These are phyloP conservation scores for Beta vulgaris DNA, from an alignment of 148 eudicot genomes.

Conservation along the genomic window DNA sequence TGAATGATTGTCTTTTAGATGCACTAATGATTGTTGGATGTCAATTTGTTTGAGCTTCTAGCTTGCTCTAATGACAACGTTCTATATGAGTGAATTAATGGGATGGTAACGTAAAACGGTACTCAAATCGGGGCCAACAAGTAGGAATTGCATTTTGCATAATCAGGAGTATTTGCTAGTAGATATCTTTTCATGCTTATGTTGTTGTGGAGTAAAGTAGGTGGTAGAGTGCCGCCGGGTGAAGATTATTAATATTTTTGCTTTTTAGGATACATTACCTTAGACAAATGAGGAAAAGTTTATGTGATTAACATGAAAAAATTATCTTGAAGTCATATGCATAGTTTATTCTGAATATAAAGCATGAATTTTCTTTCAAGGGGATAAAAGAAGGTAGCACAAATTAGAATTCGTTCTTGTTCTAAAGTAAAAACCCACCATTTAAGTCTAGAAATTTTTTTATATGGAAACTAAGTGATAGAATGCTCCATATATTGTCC, in stretches of 20 bases:
- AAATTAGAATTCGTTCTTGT: too few species aligned
- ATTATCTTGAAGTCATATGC: too few species aligned
- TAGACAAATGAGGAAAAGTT: neutral
- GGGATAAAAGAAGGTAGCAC: too few species aligned
- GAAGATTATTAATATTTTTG: neutral
- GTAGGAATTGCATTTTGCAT: neutral
- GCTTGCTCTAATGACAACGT: neutral
- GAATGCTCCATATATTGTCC: too few species aligned
- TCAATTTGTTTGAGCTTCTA: neutral
- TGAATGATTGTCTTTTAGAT: neutral
- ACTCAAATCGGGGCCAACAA: neutral
- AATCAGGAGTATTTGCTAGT: neutral
- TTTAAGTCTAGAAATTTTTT: too few species aligned
- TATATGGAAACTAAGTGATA: too few species aligned
- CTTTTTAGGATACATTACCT: neutral
- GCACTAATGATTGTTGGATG: neutral
- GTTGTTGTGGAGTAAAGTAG: neutral
- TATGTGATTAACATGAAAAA: too few species aligned
- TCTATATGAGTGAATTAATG: neutral
- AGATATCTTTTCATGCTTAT: neutral
- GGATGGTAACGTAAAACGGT: neutral
- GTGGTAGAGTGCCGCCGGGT: neutral
- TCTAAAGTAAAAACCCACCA: too few species aligned
- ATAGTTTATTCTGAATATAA: too few species aligned
- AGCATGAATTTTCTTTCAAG: too few species aligned